Percentiles rank a stretch among this genome's conserved stretches.
These are phyloP conservation scores for Aspergillus sojae DNA, from an alignment of 2,329 filamentous ascomycete genomes.

Conservation along the genomic window DNA sequence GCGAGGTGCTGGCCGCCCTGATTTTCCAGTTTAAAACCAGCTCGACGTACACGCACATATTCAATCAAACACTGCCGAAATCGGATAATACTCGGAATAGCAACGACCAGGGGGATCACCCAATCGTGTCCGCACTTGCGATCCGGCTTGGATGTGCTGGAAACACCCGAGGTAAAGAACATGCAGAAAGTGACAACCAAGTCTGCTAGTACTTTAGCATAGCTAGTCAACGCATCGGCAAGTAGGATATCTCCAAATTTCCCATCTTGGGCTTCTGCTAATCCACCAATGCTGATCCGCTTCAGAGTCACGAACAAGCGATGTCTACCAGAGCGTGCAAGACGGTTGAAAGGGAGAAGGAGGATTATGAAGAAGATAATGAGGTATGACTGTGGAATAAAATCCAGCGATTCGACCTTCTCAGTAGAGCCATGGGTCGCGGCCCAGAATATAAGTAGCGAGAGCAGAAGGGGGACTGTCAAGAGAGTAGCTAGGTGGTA, in stretches of 20 bases:
- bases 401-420: slow-evolving; percentile 76
- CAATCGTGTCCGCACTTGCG: slow-evolving; percentile 77
- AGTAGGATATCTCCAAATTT: slow-evolving; percentile 95
- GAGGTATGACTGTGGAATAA: slow-evolving; percentile 84
- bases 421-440: slow-evolving; percentile 71
- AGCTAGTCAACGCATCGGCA: slow-evolving; percentile 91
- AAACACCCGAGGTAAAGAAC: slow-evolving; percentile 73
- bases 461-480: slow-evolving; percentile 69
- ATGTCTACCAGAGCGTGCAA: slow-evolving; percentile 70
- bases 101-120: slow-evolving; percentile 81
- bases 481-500: slow-evolving; percentile 84
- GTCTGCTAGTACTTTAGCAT: slow-evolving; percentile 89
- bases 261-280: slow-evolving; percentile 83
- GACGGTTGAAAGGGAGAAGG: slow-evolving; percentile 69
- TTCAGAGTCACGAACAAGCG: slow-evolving; percentile 75
- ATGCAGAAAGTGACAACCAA: slow-evolving; percentile 88
- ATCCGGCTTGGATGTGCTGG: slow-evolving; percentile 79
- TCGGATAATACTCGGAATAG: slow-evolving; percentile 80
- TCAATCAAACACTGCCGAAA: slow-evolving; percentile 91
- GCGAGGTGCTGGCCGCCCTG: slow-evolving; percentile 87
- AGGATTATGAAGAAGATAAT: slow-evolving; percentile 71
- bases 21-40: slow-evolving; percentile 53
- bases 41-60: slow-evolving; percentile 69
- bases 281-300: slow-evolving; percentile 79
- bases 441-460: slow-evolving; percentile 80